Evolutionary conservation across 2,329 filamentous ascomycete genomes (phyloP).

Genomic region (Stagonosporopsis chrysanthemi): DNA sequence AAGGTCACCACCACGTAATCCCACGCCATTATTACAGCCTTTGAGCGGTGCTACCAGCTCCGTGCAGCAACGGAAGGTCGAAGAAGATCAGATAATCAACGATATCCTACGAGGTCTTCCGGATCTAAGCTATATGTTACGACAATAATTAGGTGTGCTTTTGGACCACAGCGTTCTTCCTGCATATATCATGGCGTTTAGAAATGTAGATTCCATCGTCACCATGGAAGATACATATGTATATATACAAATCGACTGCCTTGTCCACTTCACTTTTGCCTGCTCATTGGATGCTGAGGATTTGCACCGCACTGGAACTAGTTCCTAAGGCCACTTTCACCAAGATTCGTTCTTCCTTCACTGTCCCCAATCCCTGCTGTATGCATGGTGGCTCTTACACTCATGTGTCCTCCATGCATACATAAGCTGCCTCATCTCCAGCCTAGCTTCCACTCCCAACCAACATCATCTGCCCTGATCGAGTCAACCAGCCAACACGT

Average conservation of each 20-base stretch:
- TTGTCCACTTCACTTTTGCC: background rate
- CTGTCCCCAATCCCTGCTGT: no score
- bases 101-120: constrained; percentile 39
- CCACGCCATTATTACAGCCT: constrained; percentile 32
- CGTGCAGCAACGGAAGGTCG: constrained; percentile 34
- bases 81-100: constrained; percentile 40
- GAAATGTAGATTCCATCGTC: background rate
- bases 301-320: no score
- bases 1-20: constrained; percentile 28
- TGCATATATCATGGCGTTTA: background rate
- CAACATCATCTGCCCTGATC: no score
- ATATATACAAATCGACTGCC: background rate
- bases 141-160: background rate
- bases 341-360: no score
- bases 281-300: background rate
- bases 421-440: no score
- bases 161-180: background rate
- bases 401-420: no score
- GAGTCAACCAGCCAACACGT: no score
- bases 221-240: background rate
- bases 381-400: no score
- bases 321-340: no score
- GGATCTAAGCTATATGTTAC: constrained; percentile 46
- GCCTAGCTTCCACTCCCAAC: no score
- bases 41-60: constrained; percentile 36